Evolutionary conservation across 768 basidiomycete species (phyloP), one percentile per base, ranked within the genome.

Genomic region (Mycena floridula): DNA sequence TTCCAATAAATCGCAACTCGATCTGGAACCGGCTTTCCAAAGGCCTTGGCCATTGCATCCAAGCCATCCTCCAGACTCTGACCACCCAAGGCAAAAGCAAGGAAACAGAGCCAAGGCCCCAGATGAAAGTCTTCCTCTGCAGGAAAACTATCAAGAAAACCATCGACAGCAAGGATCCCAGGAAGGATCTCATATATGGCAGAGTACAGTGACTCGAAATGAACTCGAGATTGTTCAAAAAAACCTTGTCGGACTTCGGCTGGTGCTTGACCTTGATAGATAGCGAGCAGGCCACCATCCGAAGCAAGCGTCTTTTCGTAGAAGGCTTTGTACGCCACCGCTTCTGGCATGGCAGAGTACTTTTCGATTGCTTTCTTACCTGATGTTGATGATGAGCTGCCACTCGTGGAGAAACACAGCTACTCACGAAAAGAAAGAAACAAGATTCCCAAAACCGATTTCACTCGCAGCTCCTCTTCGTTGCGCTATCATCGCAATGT

Each of bases 101-200:
- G 66, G 23, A 73, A 68, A 21, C 74, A 69, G 22, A 80, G 57
- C 77, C 74, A 81, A 7, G 66, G 73, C 5, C 49, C 72, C 28
- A 80, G 59, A 58, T 78, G 77, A 61, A 73, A 77, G 53, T 77
- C 79, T 43, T 75, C 76, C 53, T 77, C 74, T 7, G 75, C 69
- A 1, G 75, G 74, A 30, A 42, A 50, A 4, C 56, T 64, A 7
- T 76, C 77, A 16, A 68, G 71, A 28, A 77, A 61, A 4, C 67
- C 67, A 7, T 59, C 62, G 12, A 59, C 60, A 13, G 70, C 69
- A 16, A 81, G 61, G 43, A 61, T 45, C 0, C 49, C 48, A 3
- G 72, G 67, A 36, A 81, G 67, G 24, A 67, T 62, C 24, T 65
- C 59, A 25, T 60, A 50, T 40, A 72, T 54, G 58, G 72, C 74